A percentile compares a stretch with the other conserved stretches of the same genome.
These are phyloP conservation scores for Silene conica DNA, from an alignment of 148 eudicot species.

Conservation along the genomic window DNA sequence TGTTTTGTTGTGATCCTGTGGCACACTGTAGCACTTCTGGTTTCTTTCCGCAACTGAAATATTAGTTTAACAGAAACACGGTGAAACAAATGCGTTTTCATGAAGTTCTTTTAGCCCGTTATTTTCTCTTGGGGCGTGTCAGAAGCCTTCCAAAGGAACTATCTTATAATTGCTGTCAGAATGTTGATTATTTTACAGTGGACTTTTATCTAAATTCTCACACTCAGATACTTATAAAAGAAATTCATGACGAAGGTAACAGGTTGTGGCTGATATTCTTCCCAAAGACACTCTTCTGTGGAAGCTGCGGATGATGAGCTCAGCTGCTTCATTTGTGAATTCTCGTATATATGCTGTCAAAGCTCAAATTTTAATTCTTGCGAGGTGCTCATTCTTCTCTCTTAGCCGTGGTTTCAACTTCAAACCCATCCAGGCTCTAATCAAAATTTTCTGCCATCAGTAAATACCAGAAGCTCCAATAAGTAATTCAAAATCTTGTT, in stretches of 20 bases:
- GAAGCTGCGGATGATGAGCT: slow-evolving; percentile 43
- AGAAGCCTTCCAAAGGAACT: not conserved
- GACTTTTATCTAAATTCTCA: not conserved
- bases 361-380: slow-evolving; percentile 40
- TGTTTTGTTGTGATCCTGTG: slow-evolving; percentile 5
- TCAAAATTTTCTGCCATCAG: not conserved
- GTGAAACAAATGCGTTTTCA: not conserved
- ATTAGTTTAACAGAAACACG: not conserved
- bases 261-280: slow-evolving; percentile 40
- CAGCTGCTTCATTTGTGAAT: slow-evolving; percentile 33
- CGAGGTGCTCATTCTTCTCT: slow-evolving; percentile 29
- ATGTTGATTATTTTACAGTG: not conserved
- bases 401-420: not conserved
- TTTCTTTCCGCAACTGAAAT: not conserved
- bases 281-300: slow-evolving; percentile 39
- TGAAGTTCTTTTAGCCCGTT: not conserved
- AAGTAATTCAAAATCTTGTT: not conserved
- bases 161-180: not conserved
- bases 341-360: slow-evolving; percentile 41
- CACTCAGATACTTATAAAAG: not conserved
- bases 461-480: not conserved
- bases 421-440: not conserved
- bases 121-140: not conserved
- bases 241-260: slow-evolving; percentile 24
- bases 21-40: not conserved